Base-by-base conservation (phyloP, 805 yeast genomes). In the Geotrichum ghanense region DNA sequence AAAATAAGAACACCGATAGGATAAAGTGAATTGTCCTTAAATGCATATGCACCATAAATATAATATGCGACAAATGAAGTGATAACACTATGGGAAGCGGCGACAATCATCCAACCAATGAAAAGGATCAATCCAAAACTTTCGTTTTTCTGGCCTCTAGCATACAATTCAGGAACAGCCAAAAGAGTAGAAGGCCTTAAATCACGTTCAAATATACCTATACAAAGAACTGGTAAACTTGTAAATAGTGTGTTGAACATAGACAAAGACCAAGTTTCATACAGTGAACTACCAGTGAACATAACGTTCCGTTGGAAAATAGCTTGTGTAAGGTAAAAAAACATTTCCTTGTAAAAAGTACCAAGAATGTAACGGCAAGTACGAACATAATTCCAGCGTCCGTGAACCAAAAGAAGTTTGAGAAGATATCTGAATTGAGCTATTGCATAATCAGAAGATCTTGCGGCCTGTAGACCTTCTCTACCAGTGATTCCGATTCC, bases 161-260 rank as follows among this genome's bases (percentile, higher is more conserved):
- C 56, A 60, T 92, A 92, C 22, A 92, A 68, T 62, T 89, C 96
- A 0, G 99, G 99, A 3, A 88, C 83, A 0, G 97, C 92, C 45
- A 90, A 62, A 45, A 92, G 70, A 0, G 97, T 90, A 1, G 92
- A 77, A 1, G 97, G 95, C 43, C 79, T 73, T 60, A 92, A 70
- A 58, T 92, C 99, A 59, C 83, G 83, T 56, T 90, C 95, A 64
- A 92, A 83, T 78, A 89, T 85, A n/a, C 99, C 99, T 45, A 92
- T 71, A 57, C 94, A 83, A 34, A 92, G 64, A 2, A 92, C 97
- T 0, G 96, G 89, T 44, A 92, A 69, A 0, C 96, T 86, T 0
- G 98, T 90, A 67, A 92, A 94, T 51, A 92, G 71, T 0, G 98
- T 94, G 62, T 92, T 94, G 69, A 84, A 92, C 97, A 94, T 89